Evolutionary conservation across 257 asterid genomes (phyloP).

Genomic region (Leonotis leonurus): DNA sequence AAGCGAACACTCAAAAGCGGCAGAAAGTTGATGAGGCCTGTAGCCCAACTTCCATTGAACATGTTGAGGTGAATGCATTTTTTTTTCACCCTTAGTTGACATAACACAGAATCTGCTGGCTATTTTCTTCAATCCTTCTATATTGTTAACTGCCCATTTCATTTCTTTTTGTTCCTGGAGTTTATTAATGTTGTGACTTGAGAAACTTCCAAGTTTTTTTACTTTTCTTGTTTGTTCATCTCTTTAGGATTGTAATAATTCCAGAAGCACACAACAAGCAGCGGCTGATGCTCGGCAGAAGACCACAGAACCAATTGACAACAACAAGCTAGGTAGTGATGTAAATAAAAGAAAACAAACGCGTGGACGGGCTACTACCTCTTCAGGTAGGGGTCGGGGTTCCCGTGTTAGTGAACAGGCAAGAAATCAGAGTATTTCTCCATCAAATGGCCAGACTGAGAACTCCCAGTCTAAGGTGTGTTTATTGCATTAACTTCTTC

Average conservation of each 20-base stretch:
- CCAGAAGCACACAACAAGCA: conserved; percentile 32
- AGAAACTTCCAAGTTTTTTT: conserved; percentile 9
- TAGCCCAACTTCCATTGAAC: conserved; percentile 30
- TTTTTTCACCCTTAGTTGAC: no score
- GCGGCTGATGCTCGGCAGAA: conserved; percentile 46
- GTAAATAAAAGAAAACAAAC: conserved; percentile 57
- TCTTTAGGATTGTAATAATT: conserved; percentile 32
- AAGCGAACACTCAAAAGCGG: conserved; percentile 86
- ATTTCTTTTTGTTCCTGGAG: conserved; percentile 9
- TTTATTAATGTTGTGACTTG: conserved; percentile 3
- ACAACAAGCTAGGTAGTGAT: conserved; percentile 48
- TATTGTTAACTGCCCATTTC: not conserved
- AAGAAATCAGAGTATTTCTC: conserved; percentile 35
- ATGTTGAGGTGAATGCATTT: conserved; percentile 62
- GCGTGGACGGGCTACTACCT: conserved; percentile 61
- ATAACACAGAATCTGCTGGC: conserved; percentile 7
- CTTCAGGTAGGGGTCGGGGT: conserved; percentile 85
- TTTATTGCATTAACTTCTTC: conserved; percentile 12
- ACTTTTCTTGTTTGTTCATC: conserved; percentile 12
- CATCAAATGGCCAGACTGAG: conserved; percentile 58
- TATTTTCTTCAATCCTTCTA: not conserved
- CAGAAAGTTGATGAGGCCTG: conserved; percentile 56
- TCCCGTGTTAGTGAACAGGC: conserved; percentile 55
- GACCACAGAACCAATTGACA: conserved; percentile 39
- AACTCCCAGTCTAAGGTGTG: conserved; percentile 52